These are phyloP conservation scores for Pseudopithomyces chartarum DNA, from an alignment of 2,329 filamentous ascomycete genomes.

Conservation along the genomic window DNA sequence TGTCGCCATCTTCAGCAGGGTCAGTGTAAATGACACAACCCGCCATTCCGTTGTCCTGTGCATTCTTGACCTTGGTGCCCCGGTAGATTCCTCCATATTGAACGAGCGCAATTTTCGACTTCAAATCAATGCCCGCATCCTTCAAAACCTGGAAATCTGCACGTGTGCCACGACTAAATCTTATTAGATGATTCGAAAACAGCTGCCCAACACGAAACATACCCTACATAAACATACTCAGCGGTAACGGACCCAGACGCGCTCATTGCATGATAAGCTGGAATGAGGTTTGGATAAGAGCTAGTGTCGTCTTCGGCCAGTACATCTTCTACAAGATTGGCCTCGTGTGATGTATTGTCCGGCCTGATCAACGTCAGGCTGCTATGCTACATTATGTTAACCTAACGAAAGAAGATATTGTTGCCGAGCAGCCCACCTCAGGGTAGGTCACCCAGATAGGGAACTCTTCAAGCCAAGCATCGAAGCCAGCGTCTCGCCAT, in stretches of 20 bases:
- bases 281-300: conserved; percentile 36
- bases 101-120: conserved; percentile 50
- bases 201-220: conserved; percentile 20
- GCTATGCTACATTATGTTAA: conserved; percentile 7
- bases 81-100: conserved; percentile 47
- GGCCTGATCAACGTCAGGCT: conserved; percentile 18
- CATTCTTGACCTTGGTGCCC: conserved; percentile 52
- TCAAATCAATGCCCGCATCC: conserved; percentile 44
- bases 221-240: conserved; percentile 49
- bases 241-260: conserved; percentile 46
- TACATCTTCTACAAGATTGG: conserved; percentile 25
- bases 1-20: conserved; percentile 45
- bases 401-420: no score
- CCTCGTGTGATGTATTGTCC: conserved; percentile 20
- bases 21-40: conserved; percentile 48
- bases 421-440: conserved; percentile 1
- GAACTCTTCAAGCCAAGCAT: conserved; percentile 19
- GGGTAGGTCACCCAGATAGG: conserved; percentile 30
- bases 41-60: conserved; percentile 47
- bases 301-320: conserved; percentile 27
- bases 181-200: background rate
- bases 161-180: conserved; percentile 23
- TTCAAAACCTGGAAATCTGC: conserved; percentile 47
- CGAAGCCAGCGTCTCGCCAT: conserved; percentile 28
- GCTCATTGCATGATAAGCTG: conserved; percentile 50